A percentile compares a stretch with the other conserved stretches of the same genome.
Conservation (phyloP, 805 yeast species). For the Torulaspora delbrueckii region DNA sequence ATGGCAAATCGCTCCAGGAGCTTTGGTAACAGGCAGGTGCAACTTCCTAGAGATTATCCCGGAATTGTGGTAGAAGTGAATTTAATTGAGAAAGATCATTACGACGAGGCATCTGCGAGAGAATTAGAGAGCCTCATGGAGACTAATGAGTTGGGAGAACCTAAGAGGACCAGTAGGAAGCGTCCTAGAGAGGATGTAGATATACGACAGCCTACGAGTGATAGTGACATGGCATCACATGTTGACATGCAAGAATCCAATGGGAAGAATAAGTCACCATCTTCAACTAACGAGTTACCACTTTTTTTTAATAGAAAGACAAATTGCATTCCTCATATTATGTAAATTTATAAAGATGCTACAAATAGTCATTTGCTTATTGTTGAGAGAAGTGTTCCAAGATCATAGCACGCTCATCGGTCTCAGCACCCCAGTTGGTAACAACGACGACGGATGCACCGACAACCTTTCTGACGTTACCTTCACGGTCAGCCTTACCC, state of each 20-base stretch:
- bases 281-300: conserved; percentile 15
- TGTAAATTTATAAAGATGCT: conserved; percentile 1
- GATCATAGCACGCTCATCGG: conserved; percentile 93
- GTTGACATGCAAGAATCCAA: background rate
- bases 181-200: background rate
- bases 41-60: conserved; percentile 36
- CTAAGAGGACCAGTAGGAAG: background rate
- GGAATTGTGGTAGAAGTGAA: conserved; percentile 41
- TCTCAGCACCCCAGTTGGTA: conserved; percentile 99
- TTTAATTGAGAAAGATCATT: conserved; percentile 34
- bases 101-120: conserved; percentile 21
- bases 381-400: conserved; percentile 93
- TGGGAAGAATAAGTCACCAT: background rate
- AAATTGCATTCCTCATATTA: conserved; percentile 5
- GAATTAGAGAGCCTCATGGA: conserved; percentile 30
- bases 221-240: background rate
- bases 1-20: conserved; percentile 1
- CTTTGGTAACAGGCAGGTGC: conserved; percentile 9
- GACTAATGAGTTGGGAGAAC: conserved; percentile 12
- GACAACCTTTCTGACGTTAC: conserved; percentile 99
- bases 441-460: conserved; percentile 99
- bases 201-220: background rate
- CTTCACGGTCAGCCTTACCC: conserved; percentile 99
- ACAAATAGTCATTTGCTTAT: conserved; percentile 39
- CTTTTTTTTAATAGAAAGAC: conserved; percentile 15